Conservation (phyloP, 2,329 filamentous ascomycete genomes). For the Didymellaceae sp. region DNA sequence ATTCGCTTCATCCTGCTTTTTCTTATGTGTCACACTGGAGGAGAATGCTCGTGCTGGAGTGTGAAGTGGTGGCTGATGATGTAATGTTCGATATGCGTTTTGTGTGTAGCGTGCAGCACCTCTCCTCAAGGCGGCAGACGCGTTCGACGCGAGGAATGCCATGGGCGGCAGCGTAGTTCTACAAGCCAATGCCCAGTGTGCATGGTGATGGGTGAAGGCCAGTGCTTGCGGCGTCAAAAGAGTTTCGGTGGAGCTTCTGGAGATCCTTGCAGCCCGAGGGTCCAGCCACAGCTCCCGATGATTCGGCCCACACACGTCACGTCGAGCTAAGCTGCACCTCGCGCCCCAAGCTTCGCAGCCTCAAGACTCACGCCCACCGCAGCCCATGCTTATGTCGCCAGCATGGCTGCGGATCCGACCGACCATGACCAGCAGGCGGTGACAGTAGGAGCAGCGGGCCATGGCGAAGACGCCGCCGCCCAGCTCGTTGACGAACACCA, state of each 20-base stretch:
- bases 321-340: slow-evolving; percentile 37
- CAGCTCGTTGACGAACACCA: slow-evolving; percentile 15
- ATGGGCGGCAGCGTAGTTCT: slow-evolving; percentile 8
- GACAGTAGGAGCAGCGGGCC: slow-evolving; percentile 7
- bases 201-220: not conserved
- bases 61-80: slow-evolving; percentile 8
- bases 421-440: slow-evolving; percentile 31
- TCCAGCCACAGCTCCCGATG: slow-evolving; percentile 12
- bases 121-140: slow-evolving; percentile 8
- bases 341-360: slow-evolving; percentile 28
- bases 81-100: slow-evolving; percentile 13
- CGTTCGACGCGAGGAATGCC: not conserved
- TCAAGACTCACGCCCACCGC: slow-evolving; percentile 27
- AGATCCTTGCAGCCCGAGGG: slow-evolving; percentile 17
- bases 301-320: slow-evolving; percentile 21
- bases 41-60: slow-evolving; percentile 25
- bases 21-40: slow-evolving; percentile 19
- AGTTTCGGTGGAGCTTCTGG: slow-evolving; percentile 13
- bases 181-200: slow-evolving; percentile 1
- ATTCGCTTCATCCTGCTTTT: slow-evolving; percentile 28
- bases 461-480: slow-evolving; percentile 3
- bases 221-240: slow-evolving; percentile 8
- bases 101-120: slow-evolving; percentile 6
- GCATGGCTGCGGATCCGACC: slow-evolving; percentile 50
- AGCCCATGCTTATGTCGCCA: slow-evolving; percentile 46